Evolutionary conservation across 768 basidiomycete species (phyloP).

Genomic region (Lactifluus piperatus): DNA sequence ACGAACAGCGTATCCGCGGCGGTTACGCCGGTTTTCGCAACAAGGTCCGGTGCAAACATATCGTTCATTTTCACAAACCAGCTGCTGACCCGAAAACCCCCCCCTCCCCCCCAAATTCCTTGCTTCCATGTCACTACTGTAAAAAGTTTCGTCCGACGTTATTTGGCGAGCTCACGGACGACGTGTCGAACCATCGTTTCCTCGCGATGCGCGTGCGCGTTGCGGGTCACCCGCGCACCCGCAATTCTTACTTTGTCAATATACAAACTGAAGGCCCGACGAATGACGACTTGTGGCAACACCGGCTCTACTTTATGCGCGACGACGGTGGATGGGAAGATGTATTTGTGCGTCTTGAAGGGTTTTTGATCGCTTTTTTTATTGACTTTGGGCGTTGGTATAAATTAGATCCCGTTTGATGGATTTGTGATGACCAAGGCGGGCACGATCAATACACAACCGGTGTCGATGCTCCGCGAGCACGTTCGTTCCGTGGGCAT

Average conservation of each 20-base stretch:
- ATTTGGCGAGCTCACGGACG: constrained; percentile 80
- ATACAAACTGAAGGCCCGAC: constrained; percentile 81
- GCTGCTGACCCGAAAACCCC: too few relatives aligned
- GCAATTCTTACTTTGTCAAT: constrained; percentile 87
- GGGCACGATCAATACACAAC: constrained; percentile 58
- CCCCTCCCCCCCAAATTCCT: too few relatives aligned
- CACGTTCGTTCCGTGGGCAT: constrained; percentile 77
- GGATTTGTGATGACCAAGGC: constrained; percentile 68
- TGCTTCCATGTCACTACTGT: too few relatives aligned
- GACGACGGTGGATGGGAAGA: constrained; percentile 71
- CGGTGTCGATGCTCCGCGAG: constrained; percentile 69
- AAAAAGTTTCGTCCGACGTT: constrained; percentile 49
- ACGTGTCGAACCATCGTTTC: constrained; percentile 74
- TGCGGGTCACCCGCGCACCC: constrained; percentile 65
- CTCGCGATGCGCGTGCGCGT: constrained; percentile 73
- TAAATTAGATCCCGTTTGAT: constrained; percentile 64
- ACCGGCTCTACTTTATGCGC: constrained; percentile 72
- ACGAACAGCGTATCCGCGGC: constrained; percentile 60
- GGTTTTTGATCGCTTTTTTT: constrained; percentile 11
- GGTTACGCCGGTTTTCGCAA: constrained; percentile 92
- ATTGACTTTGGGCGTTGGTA: too few relatives aligned
- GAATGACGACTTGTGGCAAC: constrained; percentile 88
- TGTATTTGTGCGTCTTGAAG: constrained; percentile 56
- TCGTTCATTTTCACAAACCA: too few relatives aligned
- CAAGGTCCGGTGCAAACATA: constrained; percentile 39